Conservation (phyloP, 1,284 basidiomycete species). For the Athelia psychrophila region DNA sequence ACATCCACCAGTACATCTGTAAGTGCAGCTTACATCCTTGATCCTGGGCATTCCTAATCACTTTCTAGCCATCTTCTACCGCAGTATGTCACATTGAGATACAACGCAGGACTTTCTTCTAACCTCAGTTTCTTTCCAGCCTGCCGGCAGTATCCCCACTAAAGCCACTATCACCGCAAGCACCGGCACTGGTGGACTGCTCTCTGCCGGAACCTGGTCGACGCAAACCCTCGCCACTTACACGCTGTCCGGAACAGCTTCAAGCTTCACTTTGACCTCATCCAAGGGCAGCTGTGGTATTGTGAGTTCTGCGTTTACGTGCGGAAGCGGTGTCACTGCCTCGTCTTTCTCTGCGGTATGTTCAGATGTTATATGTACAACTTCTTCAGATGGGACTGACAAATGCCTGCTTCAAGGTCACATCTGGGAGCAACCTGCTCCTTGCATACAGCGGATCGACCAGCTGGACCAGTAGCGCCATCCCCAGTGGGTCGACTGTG, state of each 20-base stretch:
- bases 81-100: no score
- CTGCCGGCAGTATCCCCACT: constrained; percentile 33
- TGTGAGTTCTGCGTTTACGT: constrained; percentile 35
- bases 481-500: neutral
- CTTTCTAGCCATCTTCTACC: neutral
- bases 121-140: neutral
- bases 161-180: constrained; percentile 43
- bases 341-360: constrained; percentile 52
- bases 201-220: constrained; percentile 48
- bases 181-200: constrained; percentile 38
- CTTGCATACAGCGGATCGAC: neutral
- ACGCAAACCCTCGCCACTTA: constrained; percentile 48
- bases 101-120: no score
- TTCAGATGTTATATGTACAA: no score
- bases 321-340: constrained; percentile 42
- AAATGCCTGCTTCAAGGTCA: constrained; percentile 1
- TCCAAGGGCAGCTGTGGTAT: constrained; percentile 50
- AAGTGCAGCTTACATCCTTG: neutral
- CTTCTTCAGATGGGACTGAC: constrained; percentile 31
- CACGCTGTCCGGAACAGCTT: constrained; percentile 34
- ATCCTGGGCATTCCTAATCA: neutral
- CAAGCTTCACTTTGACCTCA: constrained; percentile 48
- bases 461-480: neutral
- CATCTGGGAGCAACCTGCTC: neutral
- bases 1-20: constrained; percentile 8